A percentile compares a stretch with the other conserved stretches of the same genome.
These are phyloP conservation scores for Coemansia sp. DNA, from an alignment of 192 early-diverging fungal genomes.

Conservation along the genomic window DNA sequence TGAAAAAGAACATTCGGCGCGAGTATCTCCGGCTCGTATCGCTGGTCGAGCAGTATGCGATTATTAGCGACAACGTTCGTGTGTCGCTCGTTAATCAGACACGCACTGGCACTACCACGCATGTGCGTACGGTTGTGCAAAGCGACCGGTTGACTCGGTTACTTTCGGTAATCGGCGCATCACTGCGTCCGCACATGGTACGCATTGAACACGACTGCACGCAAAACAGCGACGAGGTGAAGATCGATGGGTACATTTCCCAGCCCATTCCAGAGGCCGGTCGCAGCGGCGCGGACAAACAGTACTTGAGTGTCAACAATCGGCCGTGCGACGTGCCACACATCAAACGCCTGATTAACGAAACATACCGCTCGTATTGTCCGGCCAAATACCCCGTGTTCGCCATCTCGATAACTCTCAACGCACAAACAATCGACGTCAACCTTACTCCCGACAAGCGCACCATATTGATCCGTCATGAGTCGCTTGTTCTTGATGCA, in stretches of 20 bases:
- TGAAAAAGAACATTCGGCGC: constrained; percentile 76
- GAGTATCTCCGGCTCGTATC: constrained; percentile 79
- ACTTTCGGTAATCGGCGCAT: constrained; percentile 73
- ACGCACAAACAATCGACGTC: constrained; percentile 67
- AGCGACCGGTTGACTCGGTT: constrained; percentile 50
- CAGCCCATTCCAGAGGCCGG: constrained; percentile 68
- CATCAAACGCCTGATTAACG: constrained; percentile 75
- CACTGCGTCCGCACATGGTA: constrained; percentile 38
- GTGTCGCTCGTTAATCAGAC: constrained; percentile 66
- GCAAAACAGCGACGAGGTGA: constrained; percentile 12
- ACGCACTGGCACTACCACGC: constrained; percentile 7
- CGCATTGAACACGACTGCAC: constrained; percentile 4
- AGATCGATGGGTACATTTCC: constrained; percentile 56
- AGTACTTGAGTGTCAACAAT: constrained; percentile 87
- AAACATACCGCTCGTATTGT: constrained; percentile 70
- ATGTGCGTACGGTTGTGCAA: constrained; percentile 17
- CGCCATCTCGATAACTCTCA: constrained; percentile 62
- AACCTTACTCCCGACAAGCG: constrained; percentile 96
- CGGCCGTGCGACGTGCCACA: constrained; percentile 85
- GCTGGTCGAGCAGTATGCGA: constrained; percentile 80
- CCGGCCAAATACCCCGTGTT: constrained; percentile 78
- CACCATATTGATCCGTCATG: constrained; percentile 82
- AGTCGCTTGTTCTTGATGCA: constrained; percentile 35
- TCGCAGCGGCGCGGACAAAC: constrained; percentile 73
- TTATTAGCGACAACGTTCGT: constrained; percentile 69